Percentiles rank a stretch among this genome's conserved stretches.
Conservation (phyloP, 2,329 filamentous ascomycete species). For the Domatiomyces catenatus region DNA sequence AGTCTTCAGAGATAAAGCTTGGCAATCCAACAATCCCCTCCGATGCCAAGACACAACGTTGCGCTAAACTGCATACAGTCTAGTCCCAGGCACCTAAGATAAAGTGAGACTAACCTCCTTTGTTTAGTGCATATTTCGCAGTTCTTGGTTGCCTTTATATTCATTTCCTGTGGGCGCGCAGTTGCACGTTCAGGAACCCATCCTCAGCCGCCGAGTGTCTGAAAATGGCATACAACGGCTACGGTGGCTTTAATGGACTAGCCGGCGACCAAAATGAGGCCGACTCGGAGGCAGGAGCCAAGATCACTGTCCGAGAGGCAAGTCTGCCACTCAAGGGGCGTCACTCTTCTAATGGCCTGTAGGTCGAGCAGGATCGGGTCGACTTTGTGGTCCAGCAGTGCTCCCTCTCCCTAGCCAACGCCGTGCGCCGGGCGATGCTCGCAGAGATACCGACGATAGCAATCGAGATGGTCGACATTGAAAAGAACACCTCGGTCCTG, state of each 20-base stretch:
- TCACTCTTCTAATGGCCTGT: conserved; percentile 5
- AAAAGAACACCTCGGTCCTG: conserved; percentile 85
- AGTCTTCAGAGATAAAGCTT: too few species aligned
- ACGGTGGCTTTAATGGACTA: conserved; percentile 9
- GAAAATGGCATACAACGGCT: conserved; percentile 17
- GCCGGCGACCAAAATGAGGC: conserved; percentile 25
- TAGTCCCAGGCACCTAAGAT: not conserved
- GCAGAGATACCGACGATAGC: conserved; percentile 89
- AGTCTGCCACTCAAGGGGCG: not conserved
- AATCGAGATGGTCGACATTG: conserved; percentile 86
- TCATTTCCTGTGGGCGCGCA: not conserved
- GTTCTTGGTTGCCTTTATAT: not conserved
- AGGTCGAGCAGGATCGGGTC: conserved; percentile 69
- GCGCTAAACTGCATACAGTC: too few species aligned
- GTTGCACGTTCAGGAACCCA: not conserved
- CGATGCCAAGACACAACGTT: too few species aligned
- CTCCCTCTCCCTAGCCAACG: conserved; percentile 84
- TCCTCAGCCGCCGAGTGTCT: not conserved
- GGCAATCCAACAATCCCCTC: too few species aligned
- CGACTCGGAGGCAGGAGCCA: conserved; percentile 30
- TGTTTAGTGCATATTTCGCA: not conserved
- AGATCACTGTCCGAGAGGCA: conserved; percentile 35
- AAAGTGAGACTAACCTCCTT: not conserved
- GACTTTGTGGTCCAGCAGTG: conserved; percentile 85
- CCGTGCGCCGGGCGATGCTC: conserved; percentile 75